Evolutionary conservation across 1,284 basidiomycete genomes (phyloP), one percentile per base, ranked within the genome.

Genomic region (Pseudozyma tsukubaensis): DNA sequence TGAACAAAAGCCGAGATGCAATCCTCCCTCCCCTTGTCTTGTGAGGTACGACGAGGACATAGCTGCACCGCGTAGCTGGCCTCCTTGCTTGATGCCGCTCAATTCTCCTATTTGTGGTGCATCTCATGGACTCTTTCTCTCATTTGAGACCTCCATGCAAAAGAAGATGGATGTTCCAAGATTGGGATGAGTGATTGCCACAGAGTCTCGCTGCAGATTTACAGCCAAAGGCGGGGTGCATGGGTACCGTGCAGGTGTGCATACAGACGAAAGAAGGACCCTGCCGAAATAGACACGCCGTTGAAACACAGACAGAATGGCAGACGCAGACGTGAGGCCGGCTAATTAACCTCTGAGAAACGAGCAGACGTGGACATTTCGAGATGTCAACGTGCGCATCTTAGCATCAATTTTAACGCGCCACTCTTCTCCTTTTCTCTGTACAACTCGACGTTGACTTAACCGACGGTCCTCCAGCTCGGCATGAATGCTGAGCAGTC

Each of bases 371-470:
- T 67, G 65, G 59, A 67, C 59, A 57, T 36, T 47, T 36, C 34
- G 50, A 49, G 24, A 45, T 68, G 65, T 68, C 65, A 68, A 68
- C 65, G 65, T 68, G 64, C 64, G 58, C 64, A 34, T 37, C 12
- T 50, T 68, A 61, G 65, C 14, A 32, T 54, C 42, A 16, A 12
- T 16, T 34, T 49, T 12, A 34, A 36, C 21, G 8, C 19, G 19
- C 32, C 42, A 11, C 32, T 44, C 29, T 54, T 42, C 32, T 37
- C 32, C 32, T 2, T 35, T 18, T 32, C 11, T 7, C 12, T 18
- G 34, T 14, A 36, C 32, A 32, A 13, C n/a, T 40, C 13, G 39
- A 40, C 13, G 21, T 34, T 44, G 48, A 54, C 45, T 42, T 21
- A 48, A 34, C 50, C 45, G 44, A 55, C 57, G 52, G 44, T 49